phyloP scores from a whole-genome alignment of 441 rosid species.

The Gossypium trilobum region DNA sequence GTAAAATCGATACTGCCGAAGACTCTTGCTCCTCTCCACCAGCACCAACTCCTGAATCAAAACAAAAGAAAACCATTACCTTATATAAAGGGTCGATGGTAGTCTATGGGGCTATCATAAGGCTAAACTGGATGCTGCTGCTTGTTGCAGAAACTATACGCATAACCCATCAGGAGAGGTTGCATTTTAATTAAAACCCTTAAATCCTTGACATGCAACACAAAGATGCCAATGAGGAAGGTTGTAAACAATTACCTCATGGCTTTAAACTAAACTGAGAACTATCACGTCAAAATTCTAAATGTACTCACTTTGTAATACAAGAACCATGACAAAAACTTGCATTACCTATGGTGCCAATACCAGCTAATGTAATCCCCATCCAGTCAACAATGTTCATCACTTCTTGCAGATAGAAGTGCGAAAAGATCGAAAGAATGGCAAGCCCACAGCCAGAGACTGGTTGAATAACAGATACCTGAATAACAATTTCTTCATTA shows the following conservation, averaged over 20 bases:
- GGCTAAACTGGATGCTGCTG: not conserved
- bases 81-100: constrained; percentile 7
- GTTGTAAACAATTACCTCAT: not conserved
- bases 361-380: constrained; percentile 83
- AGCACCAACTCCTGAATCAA: constrained; percentile 81
- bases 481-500: constrained; percentile 16
- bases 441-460: constrained; percentile 98
- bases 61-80: not conserved
- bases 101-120: constrained; percentile 3
- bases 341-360: constrained; percentile 85
- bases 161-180: not conserved
- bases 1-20: constrained; percentile 62
- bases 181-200: not conserved
- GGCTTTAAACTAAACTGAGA: not conserved
- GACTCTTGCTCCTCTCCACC: constrained; percentile 91
- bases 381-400: constrained; percentile 92
- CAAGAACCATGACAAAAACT: constrained; percentile 17
- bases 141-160: not conserved
- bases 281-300: not conserved
- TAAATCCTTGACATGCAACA: not conserved
- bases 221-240: constrained; percentile 3
- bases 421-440: constrained; percentile 80
- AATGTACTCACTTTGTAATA: not conserved
- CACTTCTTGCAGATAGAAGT: constrained; percentile 85
- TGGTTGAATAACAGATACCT: constrained; percentile 96